Base-by-base conservation (phyloP, 2,329 filamentous ascomycete genomes). In the Fusarium mundagurra region DNA sequence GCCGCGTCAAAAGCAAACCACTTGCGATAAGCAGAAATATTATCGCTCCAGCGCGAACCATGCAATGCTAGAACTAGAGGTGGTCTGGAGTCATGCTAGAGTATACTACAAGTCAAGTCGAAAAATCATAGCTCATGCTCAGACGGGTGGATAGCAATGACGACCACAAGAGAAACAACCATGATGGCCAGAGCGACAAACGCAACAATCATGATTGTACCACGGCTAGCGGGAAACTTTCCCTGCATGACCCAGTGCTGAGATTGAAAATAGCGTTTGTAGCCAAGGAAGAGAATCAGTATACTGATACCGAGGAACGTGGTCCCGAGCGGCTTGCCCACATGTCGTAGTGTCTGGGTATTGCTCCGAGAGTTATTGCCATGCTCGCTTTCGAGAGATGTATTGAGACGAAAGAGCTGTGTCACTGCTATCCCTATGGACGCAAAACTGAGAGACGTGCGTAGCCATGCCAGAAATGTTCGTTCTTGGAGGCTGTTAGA, bases 401-500 rank as follows among this genome's bases (percentile, higher is more conserved):
- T 93, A 84, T 95, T 95, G 65, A 96, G 90, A 33, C 94, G 92
- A 84, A 96, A 96, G 54, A 96, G 89, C 81, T 96, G 94, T 3
- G 94, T 96, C 45, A 96, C 89, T 48, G 93, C 94, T 68, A 96
- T 93, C 65, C 94, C 94, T 75, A 96, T 96, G 39, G 90, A 93
- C 17, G 93, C 93, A 79, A 96, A 96, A 31, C 92, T 91, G 41
- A 96, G 88, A 6, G 92, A 95, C 6, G 94, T 96, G 60, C 94
- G 90, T 48, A 96, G 88, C 94, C 94, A 96, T 62, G 94, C 94
- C 38, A 96, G 89, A 82, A 96, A 96, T 0, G 94, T 96, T 27
- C 94, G 89, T 83, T 96, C 94, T 95, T 75, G 22, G 39, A 31
- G 8, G 16, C 12, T 31, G 22, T 76, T 45, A 77, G 69, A 13